A percentile compares a stretch with the other conserved stretches of the same genome.
Conservation (phyloP, 192 early-diverging fungal species). For the Linnemannia schmuckeri region DNA sequence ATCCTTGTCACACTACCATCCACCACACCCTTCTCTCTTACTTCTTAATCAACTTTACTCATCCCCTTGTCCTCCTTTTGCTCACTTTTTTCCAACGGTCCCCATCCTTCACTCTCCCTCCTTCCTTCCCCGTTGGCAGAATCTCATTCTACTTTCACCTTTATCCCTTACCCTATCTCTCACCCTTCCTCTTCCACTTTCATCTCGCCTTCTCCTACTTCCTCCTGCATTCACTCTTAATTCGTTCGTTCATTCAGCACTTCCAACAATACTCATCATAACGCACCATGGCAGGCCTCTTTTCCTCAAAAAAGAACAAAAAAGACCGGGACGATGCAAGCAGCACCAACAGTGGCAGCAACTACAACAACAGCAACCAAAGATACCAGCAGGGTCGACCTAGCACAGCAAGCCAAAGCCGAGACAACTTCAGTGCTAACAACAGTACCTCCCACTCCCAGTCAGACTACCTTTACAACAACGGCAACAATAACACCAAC, state of each 20-base stretch:
- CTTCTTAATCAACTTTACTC: neutral
- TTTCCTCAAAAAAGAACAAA: slow-evolving; percentile 51
- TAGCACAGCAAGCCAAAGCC: slow-evolving; percentile 8
- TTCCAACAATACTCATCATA: neutral
- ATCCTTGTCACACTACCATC: neutral
- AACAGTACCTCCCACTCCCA: slow-evolving; percentile 18
- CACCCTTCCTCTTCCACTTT: neutral
- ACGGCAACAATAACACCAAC: slow-evolving; percentile 23
- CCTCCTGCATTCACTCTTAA: neutral
- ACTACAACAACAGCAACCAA: slow-evolving; percentile 11
- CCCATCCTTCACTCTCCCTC: neutral
- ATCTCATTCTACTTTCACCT: neutral
- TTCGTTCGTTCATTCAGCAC: neutral
- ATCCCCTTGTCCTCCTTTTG: neutral
- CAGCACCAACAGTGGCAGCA: slow-evolving; percentile 14
- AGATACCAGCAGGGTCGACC: slow-evolving; percentile 22
- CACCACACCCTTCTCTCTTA: neutral
- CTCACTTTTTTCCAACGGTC: neutral
- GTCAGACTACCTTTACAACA: slow-evolving; percentile 19
- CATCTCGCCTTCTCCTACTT: neutral
- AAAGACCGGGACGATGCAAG: slow-evolving; percentile 28
- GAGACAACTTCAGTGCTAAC: slow-evolving; percentile 20
- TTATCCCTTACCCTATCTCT: neutral
- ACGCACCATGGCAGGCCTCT: slow-evolving; percentile 42
- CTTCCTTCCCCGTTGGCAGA: neutral